These are phyloP conservation scores for Cercospora sp. DNA, from an alignment of 2,329 filamentous ascomycete species.

Conservation along the genomic window DNA sequence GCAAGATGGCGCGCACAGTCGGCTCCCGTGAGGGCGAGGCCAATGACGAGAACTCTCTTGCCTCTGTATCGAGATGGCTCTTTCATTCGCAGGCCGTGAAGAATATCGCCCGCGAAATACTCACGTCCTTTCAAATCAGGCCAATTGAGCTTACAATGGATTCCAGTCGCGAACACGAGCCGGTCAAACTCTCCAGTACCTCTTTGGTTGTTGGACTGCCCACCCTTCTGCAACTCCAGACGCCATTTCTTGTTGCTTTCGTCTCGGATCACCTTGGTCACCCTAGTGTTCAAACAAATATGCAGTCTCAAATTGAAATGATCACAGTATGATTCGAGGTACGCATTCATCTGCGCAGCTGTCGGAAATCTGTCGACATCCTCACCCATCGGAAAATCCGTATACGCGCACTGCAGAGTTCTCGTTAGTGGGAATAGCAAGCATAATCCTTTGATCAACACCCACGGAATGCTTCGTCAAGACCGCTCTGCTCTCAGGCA, in stretches of 20 bases:
- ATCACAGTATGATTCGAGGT: constrained; percentile 45
- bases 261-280: neutral
- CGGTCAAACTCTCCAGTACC: neutral
- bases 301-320: constrained; percentile 42
- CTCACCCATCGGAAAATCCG: too few relatives aligned
- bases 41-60: constrained; percentile 49
- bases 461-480: too few relatives aligned
- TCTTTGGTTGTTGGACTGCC: neutral
- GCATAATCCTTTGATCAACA: too few relatives aligned
- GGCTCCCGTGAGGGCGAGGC: constrained; percentile 45
- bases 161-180: neutral
- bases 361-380: too few relatives aligned
- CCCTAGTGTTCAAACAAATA: constrained; percentile 32
- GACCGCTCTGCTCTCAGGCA: constrained; percentile 19
- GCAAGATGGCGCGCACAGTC: constrained; percentile 33
- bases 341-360: constrained; percentile 23
- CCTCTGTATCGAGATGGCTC: constrained; percentile 42
- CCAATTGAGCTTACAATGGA: neutral
- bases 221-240: neutral
- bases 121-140: constrained; percentile 34
- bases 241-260: neutral
- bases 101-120: constrained; percentile 42
- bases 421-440: too few relatives aligned
- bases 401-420: too few relatives aligned
- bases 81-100: constrained; percentile 38